Conservation (phyloP, 2,329 filamentous ascomycete genomes). For the Claviceps spartinae region DNA sequence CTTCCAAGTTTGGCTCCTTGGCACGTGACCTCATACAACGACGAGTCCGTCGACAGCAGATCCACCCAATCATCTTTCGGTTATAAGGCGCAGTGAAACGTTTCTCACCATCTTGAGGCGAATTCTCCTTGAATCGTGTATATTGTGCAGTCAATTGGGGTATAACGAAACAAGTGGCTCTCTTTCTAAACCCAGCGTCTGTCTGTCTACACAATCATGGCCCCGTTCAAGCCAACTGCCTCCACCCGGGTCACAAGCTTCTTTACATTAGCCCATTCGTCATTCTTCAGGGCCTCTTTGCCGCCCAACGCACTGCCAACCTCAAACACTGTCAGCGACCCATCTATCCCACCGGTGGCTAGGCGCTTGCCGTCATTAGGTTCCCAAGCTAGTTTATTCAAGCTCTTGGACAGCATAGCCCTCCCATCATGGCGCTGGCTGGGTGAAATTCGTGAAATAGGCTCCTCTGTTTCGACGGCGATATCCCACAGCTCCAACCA, state of each 20-base stretch:
- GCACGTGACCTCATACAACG: no score
- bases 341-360: conserved; percentile 85
- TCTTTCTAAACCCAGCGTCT: no score
- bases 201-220: conserved; percentile 14
- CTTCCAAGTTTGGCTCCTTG: no score
- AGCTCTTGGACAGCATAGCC: conserved; percentile 64
- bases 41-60: no score
- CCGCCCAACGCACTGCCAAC: conserved; percentile 72
- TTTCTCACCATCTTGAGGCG: no score
- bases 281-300: conserved; percentile 66
- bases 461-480: conserved; percentile 82
- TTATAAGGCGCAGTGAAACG: no score
- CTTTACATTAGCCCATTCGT: conserved; percentile 92
- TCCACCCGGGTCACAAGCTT: conserved; percentile 71
- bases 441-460: conserved; percentile 66
- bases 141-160: no score
- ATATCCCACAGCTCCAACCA: conserved; percentile 93
- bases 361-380: conserved; percentile 73
- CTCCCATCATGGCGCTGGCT: conserved; percentile 50
- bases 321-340: conserved; percentile 83
- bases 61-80: no score
- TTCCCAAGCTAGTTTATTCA: conserved; percentile 95
- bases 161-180: no score
- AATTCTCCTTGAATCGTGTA: no score
- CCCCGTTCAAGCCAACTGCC: conserved; percentile 38